These are phyloP conservation scores for Aspergillus sp. DNA, from an alignment of 2,329 filamentous ascomycete species.

Conservation along the genomic window DNA sequence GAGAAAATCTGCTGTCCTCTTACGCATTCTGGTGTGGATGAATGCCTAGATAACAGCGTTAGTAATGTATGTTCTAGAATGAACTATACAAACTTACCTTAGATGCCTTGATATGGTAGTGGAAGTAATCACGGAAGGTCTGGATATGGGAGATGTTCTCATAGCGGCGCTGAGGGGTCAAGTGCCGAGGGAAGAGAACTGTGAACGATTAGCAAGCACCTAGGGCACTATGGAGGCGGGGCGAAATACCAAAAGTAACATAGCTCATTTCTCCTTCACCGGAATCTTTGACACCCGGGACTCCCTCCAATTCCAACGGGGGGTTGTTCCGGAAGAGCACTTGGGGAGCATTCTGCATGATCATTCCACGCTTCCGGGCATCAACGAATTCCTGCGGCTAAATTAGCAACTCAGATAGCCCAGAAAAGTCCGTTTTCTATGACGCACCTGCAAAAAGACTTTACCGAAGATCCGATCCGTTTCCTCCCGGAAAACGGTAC, in stretches of 20 bases:
- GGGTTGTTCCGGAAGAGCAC: constrained; percentile 94
- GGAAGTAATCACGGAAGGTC: constrained; percentile 99
- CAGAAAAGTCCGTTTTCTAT: background rate
- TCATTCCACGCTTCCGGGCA: constrained; percentile 65
- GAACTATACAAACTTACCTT: constrained; percentile 50
- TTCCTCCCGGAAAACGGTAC: constrained; percentile 94
- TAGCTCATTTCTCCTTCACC: constrained; percentile 86
- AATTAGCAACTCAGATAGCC: constrained; percentile 4
- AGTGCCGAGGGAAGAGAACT: constrained; percentile 94
- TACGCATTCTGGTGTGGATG: constrained; percentile 96
- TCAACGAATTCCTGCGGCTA: constrained; percentile 77
- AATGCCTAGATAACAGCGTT: constrained; percentile 56
- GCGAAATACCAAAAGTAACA: constrained; percentile 78
- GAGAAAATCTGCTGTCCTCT: constrained; percentile 94
- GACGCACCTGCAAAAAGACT: constrained; percentile 71
- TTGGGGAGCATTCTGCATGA: constrained; percentile 96
- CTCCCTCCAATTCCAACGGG: constrained; percentile 78
- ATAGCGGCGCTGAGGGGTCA: constrained; percentile 80
- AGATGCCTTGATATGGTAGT: constrained; percentile 99
- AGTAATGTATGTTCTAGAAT: constrained; percentile 2
- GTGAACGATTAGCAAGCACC: constrained; percentile 6
- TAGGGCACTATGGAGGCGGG: background rate
- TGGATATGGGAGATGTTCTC: constrained; percentile 99
- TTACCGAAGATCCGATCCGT: constrained; percentile 96
- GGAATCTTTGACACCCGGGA: constrained; percentile 69